Conservation (phyloP, 352 stramenopile genomes). For the Phytophthora cryptogea region DNA sequence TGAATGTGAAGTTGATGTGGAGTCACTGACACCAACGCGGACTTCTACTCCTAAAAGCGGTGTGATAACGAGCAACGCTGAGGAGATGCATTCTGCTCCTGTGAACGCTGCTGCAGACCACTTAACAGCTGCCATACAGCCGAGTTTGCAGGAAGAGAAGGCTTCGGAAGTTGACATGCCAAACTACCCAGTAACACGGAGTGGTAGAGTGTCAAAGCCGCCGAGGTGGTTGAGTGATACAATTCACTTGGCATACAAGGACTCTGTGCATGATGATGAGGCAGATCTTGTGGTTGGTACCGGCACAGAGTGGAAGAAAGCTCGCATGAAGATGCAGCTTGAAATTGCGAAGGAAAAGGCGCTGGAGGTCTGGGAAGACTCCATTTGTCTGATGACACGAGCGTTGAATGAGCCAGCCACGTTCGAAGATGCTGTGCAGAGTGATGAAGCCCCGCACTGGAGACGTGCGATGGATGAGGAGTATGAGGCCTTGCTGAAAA, state of each 20-base stretch:
- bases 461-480: background rate
- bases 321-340: background rate
- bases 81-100: too few relatives aligned
- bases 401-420: background rate
- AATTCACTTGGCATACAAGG: conserved; percentile 4
- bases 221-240: conserved; percentile 1
- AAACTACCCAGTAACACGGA: background rate
- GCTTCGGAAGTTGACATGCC: too few relatives aligned
- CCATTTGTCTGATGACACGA: conserved; percentile 3
- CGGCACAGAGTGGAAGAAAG: too few relatives aligned
- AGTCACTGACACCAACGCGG: background rate
- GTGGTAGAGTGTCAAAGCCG: conserved; percentile 3
- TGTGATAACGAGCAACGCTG: background rate
- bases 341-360: conserved; percentile 12
- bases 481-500: conserved; percentile 3
- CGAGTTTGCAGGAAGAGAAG: too few relatives aligned
- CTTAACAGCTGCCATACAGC: background rate
- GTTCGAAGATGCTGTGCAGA: conserved; percentile 1
- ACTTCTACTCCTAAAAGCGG: background rate
- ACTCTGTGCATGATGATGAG: too few relatives aligned
- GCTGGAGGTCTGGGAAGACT: conserved; percentile 15
- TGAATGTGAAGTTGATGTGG: background rate
- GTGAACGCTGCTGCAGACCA: background rate
- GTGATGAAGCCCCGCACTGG: background rate
- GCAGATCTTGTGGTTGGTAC: too few relatives aligned